Conservation (phyloP, 768 basidiomycete species). For the Pulveroboletus sp. region DNA sequence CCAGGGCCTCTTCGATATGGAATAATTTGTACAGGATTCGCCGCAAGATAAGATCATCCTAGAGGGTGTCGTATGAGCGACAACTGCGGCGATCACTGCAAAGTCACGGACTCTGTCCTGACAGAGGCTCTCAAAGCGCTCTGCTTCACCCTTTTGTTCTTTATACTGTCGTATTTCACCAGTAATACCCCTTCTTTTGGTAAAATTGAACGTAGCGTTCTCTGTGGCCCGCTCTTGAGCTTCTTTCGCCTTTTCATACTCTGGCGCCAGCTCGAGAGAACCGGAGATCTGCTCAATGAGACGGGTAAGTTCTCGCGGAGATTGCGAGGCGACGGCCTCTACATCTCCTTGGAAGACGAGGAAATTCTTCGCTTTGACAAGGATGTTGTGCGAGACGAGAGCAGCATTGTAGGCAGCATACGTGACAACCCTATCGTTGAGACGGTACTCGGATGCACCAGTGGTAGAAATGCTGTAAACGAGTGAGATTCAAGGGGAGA, state of each 20-base stretch:
- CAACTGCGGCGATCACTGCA: not conserved
- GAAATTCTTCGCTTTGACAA: constrained; percentile 99
- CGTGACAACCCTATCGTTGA: constrained; percentile 77
- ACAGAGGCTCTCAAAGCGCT: constrained; percentile 74
- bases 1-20: constrained; percentile 83
- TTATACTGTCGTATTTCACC: constrained; percentile 97
- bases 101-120: constrained; percentile 57
- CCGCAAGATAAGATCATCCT: constrained; percentile 80
- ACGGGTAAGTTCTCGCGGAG: constrained; percentile 79
- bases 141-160: constrained; percentile 93
- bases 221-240: constrained; percentile 89
- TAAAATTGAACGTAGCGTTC: constrained; percentile 91
- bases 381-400: constrained; percentile 85
- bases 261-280: constrained; percentile 80
- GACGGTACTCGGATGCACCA: constrained; percentile 86
- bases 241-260: constrained; percentile 86
- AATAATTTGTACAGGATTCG: constrained; percentile 85
- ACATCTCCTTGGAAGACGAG: constrained; percentile 99
- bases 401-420: constrained; percentile 87
- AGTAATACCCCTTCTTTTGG: constrained; percentile 87
- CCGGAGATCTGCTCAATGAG: constrained; percentile 96
- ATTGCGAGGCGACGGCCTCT: constrained; percentile 94
- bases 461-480: constrained; percentile 71
- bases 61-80: constrained; percentile 10
- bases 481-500: not conserved